These are phyloP conservation scores for Kuraishia hungarica DNA, from an alignment of 805 yeast genomes.

Conservation along the genomic window DNA sequence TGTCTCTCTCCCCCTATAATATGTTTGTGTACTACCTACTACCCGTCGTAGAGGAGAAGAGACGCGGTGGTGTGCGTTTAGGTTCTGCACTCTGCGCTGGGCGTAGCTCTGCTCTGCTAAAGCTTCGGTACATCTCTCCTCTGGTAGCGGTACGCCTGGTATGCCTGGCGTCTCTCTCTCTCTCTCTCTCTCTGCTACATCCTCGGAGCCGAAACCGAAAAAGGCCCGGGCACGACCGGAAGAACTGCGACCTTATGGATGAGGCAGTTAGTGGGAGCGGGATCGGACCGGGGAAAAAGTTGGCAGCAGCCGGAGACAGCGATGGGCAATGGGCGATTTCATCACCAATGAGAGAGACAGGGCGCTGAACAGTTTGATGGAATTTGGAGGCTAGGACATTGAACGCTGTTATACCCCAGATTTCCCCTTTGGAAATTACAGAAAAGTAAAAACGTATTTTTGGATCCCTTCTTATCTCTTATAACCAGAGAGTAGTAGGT, in stretches of 20 bases:
- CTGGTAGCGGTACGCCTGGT: no score
- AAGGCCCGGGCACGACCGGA: not conserved
- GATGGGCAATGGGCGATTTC: not conserved
- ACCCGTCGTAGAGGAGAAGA: no score
- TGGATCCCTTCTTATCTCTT: not conserved
- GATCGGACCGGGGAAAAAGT: not conserved
- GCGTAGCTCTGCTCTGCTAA: no score
- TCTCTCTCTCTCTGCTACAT: no score
- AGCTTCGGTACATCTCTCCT: no score
- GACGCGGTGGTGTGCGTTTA: no score
- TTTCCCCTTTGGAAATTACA: not conserved
- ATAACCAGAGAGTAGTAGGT: not conserved
- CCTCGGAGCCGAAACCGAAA: not conserved
- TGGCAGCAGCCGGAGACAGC: not conserved
- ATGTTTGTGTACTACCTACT: no score
- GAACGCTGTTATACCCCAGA: not conserved
- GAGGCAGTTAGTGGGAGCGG: not conserved
- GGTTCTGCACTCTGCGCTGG: no score
- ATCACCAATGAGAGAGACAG: not conserved
- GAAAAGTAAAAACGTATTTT: not conserved
- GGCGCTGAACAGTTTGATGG: not conserved
- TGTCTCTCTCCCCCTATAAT: no score
- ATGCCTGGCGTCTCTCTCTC: no score
- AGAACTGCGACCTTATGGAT: not conserved
- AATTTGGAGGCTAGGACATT: not conserved